phyloP scores from a whole-genome alignment of 1,284 basidiomycete species.

The Sphaerobolus stellatus region DNA sequence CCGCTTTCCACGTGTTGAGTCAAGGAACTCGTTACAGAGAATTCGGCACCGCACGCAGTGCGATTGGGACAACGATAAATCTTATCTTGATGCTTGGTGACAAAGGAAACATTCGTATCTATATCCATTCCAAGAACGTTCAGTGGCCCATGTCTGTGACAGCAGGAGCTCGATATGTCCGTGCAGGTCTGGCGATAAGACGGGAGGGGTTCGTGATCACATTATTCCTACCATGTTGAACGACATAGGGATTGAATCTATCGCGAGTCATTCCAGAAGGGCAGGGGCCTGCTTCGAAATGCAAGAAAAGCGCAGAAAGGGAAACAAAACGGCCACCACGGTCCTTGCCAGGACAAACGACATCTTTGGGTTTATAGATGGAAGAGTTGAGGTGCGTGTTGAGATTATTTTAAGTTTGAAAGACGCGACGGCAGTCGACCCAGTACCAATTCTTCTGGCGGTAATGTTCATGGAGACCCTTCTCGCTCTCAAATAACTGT shows the following conservation, averaged over 20 bases:
- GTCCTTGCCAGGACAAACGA: constrained; percentile 37
- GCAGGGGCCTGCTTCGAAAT: constrained; percentile 48
- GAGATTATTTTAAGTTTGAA: constrained; percentile 29
- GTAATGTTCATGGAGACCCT: constrained; percentile 47
- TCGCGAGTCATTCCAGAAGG: constrained; percentile 29
- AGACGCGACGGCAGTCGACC: constrained; percentile 40
- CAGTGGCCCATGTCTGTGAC: constrained; percentile 36
- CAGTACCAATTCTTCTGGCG: constrained; percentile 53
- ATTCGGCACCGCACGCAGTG: constrained; percentile 41
- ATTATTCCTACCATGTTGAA: constrained; percentile 33
- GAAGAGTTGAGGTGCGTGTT: constrained; percentile 36
- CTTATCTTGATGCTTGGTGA: constrained; percentile 42
- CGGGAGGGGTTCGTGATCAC: constrained; percentile 34
- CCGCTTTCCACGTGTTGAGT: constrained; percentile 59
- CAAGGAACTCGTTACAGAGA: constrained; percentile 46
- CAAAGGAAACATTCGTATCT: constrained; percentile 58
- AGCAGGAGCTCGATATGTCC: constrained; percentile 34
- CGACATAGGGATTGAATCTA: constrained; percentile 34
- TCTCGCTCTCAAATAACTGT: constrained; percentile 33
- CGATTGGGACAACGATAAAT: constrained; percentile 43
- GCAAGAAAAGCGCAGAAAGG: constrained; percentile 44
- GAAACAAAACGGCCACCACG: constrained; percentile 43
- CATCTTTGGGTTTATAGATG: constrained; percentile 35
- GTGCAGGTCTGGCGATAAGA: constrained; percentile 33
- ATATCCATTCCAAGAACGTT: constrained; percentile 44